Percentiles rank a stretch among this genome's conserved stretches.
Evolutionary conservation across 2,329 filamentous ascomycete species (phyloP).

Genomic region (Cercospora sp.): DNA sequence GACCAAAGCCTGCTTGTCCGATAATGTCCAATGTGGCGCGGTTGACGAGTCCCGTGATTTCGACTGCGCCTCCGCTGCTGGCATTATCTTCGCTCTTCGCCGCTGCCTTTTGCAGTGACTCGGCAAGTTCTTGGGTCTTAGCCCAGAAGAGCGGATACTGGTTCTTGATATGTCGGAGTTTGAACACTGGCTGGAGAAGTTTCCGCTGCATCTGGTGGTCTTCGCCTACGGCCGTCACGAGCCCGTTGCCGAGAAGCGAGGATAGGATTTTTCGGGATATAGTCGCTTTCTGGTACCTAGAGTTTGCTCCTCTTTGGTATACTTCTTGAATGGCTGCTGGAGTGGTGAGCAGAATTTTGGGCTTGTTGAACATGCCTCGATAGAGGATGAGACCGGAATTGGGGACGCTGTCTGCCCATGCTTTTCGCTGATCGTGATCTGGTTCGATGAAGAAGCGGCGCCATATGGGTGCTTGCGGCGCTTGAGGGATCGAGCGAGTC

Average conservation of each 20-base stretch:
- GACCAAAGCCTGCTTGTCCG: slow-evolving; percentile 44
- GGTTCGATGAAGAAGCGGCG: not conserved
- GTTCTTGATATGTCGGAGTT: not conserved
- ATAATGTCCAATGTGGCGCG: slow-evolving; percentile 47
- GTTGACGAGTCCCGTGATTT: not conserved
- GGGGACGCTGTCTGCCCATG: slow-evolving; percentile 6
- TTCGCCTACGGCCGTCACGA: slow-evolving; percentile 20
- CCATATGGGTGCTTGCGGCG: not conserved
- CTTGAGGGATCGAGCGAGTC: not conserved
- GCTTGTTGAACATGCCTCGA: slow-evolving; percentile 14
- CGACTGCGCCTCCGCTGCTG: not conserved
- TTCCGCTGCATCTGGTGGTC: slow-evolving; percentile 3
- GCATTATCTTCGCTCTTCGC: not conserved
- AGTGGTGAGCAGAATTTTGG: slow-evolving; percentile 15
- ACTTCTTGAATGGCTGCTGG: slow-evolving; percentile 13
- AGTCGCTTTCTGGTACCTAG: slow-evolving; percentile 10
- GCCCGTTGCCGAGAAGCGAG: slow-evolving; percentile 17
- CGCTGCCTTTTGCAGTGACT: not conserved
- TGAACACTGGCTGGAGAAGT: not conserved
- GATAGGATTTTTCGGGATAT: slow-evolving; percentile 7
- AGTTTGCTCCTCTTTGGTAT: not conserved
- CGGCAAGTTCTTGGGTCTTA: not conserved
- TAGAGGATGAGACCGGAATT: slow-evolving; percentile 20
- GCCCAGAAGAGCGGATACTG: slow-evolving; percentile 1
- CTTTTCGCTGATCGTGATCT: not conserved